phyloP scores from a whole-genome alignment of 2,329 filamentous ascomycete genomes.

The Botryosphaeria agaves region DNA sequence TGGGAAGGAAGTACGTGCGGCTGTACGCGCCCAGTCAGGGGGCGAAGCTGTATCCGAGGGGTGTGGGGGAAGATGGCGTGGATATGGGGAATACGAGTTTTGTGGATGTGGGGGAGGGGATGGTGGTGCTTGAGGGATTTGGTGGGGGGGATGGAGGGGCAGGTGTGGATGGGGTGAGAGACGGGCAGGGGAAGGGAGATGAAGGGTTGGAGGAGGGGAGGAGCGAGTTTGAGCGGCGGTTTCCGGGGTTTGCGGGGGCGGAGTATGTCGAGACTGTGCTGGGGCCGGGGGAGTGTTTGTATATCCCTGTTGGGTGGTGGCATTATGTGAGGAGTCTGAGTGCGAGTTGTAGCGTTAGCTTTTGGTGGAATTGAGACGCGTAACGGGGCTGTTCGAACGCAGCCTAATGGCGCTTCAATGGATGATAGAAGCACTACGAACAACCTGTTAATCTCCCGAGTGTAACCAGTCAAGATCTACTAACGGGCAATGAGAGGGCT shows the following conservation, averaged over 20 bases:
- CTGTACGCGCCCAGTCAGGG: slow-evolving; percentile 58
- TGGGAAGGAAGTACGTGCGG: slow-evolving; percentile 82
- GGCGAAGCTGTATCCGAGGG: slow-evolving; percentile 40
- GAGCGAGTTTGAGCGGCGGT: slow-evolving; percentile 17
- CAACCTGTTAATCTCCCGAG: too few relatives aligned
- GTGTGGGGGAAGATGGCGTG: slow-evolving; percentile 40
- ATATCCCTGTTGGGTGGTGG: slow-evolving; percentile 94
- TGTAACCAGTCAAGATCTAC: too few relatives aligned
- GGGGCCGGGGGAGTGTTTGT: slow-evolving; percentile 65
- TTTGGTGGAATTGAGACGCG: slow-evolving; percentile 87
- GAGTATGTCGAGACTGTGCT: slow-evolving; percentile 64
- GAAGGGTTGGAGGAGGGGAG: slow-evolving; percentile 20
- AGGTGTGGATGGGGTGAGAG: slow-evolving; percentile 1
- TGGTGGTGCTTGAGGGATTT: slow-evolving; percentile 26
- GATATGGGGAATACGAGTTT: slow-evolving; percentile 85
- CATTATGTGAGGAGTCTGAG: slow-evolving; percentile 82
- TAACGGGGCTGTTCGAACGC: too few relatives aligned
- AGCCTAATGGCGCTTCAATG: too few relatives aligned
- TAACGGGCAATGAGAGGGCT: too few relatives aligned
- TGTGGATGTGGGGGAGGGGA: slow-evolving; percentile 57
- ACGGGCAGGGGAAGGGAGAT: slow-evolving; percentile 3
- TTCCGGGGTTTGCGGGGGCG: slow-evolving; percentile 39
- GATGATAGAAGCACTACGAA: too few relatives aligned
- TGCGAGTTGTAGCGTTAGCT: slow-evolving; percentile 85
- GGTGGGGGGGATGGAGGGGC: slow-evolving; percentile 9